phyloP scores from a whole-genome alignment of 2,329 filamentous ascomycete species.

The Aspergillus sp. region DNA sequence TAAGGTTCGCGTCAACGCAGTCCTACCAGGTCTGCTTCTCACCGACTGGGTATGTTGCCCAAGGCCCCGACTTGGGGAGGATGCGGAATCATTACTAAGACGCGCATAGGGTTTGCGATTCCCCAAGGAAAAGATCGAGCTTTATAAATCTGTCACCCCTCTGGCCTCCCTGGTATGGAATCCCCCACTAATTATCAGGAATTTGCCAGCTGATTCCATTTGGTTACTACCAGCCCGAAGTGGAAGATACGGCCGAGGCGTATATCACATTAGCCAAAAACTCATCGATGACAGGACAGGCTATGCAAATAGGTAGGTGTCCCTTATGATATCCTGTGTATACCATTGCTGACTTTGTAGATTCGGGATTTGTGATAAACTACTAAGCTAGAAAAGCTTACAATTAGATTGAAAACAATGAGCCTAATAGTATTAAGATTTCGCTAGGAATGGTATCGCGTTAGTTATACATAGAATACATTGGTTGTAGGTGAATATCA shows the following conservation, averaged over 20 bases:
- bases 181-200: neutral
- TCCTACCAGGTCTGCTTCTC: constrained; percentile 63
- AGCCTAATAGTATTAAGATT: neutral
- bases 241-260: constrained; percentile 44
- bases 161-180: constrained; percentile 57
- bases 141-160: constrained; percentile 54
- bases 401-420: neutral
- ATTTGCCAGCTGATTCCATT: constrained; percentile 9
- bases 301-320: constrained; percentile 43
- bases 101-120: constrained; percentile 54
- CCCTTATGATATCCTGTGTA: neutral
- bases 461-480: constrained; percentile 15
- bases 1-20: constrained; percentile 64
- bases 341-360: constrained; percentile 22
- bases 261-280: constrained; percentile 45
- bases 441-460: constrained; percentile 18
- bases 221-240: constrained; percentile 30
- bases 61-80: neutral
- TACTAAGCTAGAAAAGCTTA: neutral
- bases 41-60: constrained; percentile 62
- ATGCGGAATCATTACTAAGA: constrained; percentile 3
- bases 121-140: constrained; percentile 56
- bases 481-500: neutral
- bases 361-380: constrained; percentile 33
- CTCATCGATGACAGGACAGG: constrained; percentile 47